Evolutionary conservation across 805 yeast genomes (phyloP).

Genomic region (Debaryomyces hansenii): DNA sequence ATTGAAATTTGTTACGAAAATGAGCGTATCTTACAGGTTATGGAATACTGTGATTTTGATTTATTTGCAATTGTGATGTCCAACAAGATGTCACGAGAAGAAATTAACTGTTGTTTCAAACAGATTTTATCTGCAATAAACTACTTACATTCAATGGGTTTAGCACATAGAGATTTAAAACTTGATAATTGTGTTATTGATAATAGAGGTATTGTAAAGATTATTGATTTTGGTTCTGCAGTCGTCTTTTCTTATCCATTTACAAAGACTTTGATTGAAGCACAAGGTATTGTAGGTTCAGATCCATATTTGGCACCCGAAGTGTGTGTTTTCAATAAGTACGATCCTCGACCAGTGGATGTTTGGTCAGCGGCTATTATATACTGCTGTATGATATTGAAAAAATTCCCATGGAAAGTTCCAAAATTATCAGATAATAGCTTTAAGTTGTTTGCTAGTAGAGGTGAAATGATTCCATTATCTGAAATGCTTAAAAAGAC

Average conservation of each 20-base stretch:
- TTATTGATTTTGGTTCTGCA: slow-evolving; percentile 84
- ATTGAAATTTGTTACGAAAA: slow-evolving; percentile 72
- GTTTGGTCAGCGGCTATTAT: slow-evolving; percentile 85
- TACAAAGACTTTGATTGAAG: slow-evolving; percentile 55
- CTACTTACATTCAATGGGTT: slow-evolving; percentile 73
- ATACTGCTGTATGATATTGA: slow-evolving; percentile 82
- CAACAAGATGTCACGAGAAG: slow-evolving; percentile 77
- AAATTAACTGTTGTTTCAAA: slow-evolving; percentile 77
- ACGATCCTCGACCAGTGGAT: slow-evolving; percentile 79
- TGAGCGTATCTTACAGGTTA: slow-evolving; percentile 77
- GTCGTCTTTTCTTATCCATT: slow-evolving; percentile 79
- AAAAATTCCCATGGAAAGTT: slow-evolving; percentile 86
- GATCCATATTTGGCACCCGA: slow-evolving; percentile 90
- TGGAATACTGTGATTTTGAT: slow-evolving; percentile 92
- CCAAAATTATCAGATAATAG: slow-evolving; percentile 72
- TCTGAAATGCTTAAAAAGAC: slow-evolving; percentile 47
- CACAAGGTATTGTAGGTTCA: slow-evolving; percentile 80
- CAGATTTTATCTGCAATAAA: slow-evolving; percentile 72
- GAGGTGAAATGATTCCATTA: slow-evolving; percentile 58
- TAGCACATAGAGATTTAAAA: slow-evolving; percentile 81
- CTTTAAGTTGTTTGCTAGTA: slow-evolving; percentile 56
- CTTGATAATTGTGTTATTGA: slow-evolving; percentile 83
- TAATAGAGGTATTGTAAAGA: slow-evolving; percentile 67
- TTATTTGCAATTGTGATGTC: slow-evolving; percentile 88
- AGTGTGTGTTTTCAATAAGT: slow-evolving; percentile 55